A percentile compares a stretch with the other conserved stretches of the same genome.
Conservation (phyloP, 176 grass and related monocot species). For the Puya raimondii region DNA sequence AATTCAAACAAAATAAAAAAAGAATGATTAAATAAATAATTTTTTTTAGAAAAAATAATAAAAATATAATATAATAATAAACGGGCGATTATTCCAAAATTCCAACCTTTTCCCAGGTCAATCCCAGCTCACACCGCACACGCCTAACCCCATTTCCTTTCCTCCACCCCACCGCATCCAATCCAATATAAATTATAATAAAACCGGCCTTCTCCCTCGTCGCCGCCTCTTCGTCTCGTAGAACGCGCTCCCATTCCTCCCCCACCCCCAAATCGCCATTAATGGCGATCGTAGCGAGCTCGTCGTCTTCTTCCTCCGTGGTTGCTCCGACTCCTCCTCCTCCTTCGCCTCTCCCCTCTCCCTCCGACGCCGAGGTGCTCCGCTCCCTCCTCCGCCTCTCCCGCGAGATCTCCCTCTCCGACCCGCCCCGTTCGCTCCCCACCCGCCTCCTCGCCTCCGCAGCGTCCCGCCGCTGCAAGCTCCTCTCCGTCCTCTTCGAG, state of each 20-base stretch:
- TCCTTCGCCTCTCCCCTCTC: slow-evolving; percentile 27
- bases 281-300: slow-evolving; percentile 12
- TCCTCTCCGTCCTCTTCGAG: slow-evolving; percentile 58
- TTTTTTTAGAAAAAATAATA: background rate
- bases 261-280: background rate
- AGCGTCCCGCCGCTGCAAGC: slow-evolving; percentile 43
- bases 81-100: slow-evolving; percentile 15
- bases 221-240: background rate
- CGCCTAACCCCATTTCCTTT: background rate
- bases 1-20: background rate
- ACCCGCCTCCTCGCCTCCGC: slow-evolving; percentile 34
- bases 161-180: background rate
- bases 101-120: slow-evolving; percentile 32
- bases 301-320: slow-evolving; percentile 9
- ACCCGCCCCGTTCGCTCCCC: background rate
- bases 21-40: background rate
- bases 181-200: no score
- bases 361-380: slow-evolving; percentile 60
- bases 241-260: background rate
- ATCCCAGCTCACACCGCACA: slow-evolving; percentile 27
- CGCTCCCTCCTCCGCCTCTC: slow-evolving; percentile 53
- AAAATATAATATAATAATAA: background rate
- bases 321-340: slow-evolving; percentile 26
- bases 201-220: background rate
- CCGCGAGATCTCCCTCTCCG: slow-evolving; percentile 36